These are phyloP conservation scores for Vigna hirtella DNA, from an alignment of 306 rosid species.

Conservation along the genomic window DNA sequence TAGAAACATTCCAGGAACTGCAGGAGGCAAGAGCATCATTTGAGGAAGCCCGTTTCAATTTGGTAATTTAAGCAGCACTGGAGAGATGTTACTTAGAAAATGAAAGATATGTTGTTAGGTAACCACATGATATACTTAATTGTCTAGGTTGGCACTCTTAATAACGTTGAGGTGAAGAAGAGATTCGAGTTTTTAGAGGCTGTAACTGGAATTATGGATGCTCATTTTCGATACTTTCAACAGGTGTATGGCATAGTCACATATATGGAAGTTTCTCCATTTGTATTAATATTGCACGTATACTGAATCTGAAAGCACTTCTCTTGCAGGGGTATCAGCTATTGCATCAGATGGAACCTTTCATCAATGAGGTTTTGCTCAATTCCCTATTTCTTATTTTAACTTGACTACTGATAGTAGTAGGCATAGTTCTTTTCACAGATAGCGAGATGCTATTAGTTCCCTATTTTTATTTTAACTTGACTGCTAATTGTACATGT, in stretches of 20 bases:
- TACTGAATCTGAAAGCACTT: constrained; percentile 30
- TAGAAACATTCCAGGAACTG: constrained; percentile 82
- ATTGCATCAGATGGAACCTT: constrained; percentile 62
- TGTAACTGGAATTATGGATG: constrained; percentile 78
- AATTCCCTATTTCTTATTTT: constrained; percentile 25
- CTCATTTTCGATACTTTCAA: constrained; percentile 86
- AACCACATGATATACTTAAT: constrained; percentile 38
- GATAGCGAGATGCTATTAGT: constrained; percentile 3
- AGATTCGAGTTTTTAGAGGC: constrained; percentile 78
- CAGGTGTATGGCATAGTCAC: constrained; percentile 58
- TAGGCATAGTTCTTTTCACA: constrained; percentile 24
- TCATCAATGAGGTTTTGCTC: constrained; percentile 57
- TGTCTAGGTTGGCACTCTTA: constrained; percentile 67
- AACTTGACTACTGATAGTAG: constrained; percentile 14
- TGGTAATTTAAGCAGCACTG: constrained; percentile 61
- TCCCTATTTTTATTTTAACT: neutral
- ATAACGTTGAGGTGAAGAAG: constrained; percentile 71
- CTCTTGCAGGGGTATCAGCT: constrained; percentile 60
- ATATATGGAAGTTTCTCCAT: constrained; percentile 27
- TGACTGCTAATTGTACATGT: constrained; percentile 17
- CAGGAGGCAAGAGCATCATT: constrained; percentile 69
- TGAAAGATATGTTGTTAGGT: constrained; percentile 35
- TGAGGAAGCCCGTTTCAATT: constrained; percentile 86
- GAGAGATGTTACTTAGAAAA: constrained; percentile 33
- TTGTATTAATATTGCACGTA: constrained; percentile 32